Base-by-base conservation (phyloP, 306 rosid species). In the Cicer pinnatifidum region DNA sequence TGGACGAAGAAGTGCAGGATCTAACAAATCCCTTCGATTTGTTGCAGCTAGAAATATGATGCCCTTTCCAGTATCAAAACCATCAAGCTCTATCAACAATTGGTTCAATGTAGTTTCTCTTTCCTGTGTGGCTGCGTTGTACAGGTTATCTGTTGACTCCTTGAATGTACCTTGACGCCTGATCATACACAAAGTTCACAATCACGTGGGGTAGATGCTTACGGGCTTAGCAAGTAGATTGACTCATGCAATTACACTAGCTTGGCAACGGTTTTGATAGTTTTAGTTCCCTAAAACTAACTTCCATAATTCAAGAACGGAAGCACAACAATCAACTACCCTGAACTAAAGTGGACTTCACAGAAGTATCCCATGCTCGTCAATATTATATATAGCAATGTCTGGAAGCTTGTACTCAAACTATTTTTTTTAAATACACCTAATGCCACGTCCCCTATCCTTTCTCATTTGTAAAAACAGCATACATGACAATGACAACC, bases 11-110 rank as follows among this genome's bases (percentile, higher is more conserved):
- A 94, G 99, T 45, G 99, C 99, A 71, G 97, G 99, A 69, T 94
- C 99, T 76, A 94, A 81, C 85, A 94, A 85, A 87, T 94, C 99
- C 87, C 89, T 85, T 67, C 99, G 96, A 84, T 94, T 94, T 67
- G 99, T 94, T 77, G 99, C 99, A 66, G 83, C 99, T 74, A 94
- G 88, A 86, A 94, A 94, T 82, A 91, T 94, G 75, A 94, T 97
- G 57, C 99, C 99, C 88, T 91, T 94, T 58, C 99, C 99, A 17
- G 99, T 94, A 86, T 94, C 99, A 78, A 94, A 94, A 45, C 99
- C 99, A 78, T 94, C 99, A 82, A 94, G 99, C 82, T 94, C 97
- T 64, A 91, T 94, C 80, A 91, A 80, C 75, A 94, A 90, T 82
- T 94, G 99, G 82, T 94, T 94, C 90, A 94, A 77, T 69, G 99